Evolutionary conservation across 1,284 basidiomycete genomes (phyloP).

Genomic region (Cutaneotrichosporon sp.): DNA sequence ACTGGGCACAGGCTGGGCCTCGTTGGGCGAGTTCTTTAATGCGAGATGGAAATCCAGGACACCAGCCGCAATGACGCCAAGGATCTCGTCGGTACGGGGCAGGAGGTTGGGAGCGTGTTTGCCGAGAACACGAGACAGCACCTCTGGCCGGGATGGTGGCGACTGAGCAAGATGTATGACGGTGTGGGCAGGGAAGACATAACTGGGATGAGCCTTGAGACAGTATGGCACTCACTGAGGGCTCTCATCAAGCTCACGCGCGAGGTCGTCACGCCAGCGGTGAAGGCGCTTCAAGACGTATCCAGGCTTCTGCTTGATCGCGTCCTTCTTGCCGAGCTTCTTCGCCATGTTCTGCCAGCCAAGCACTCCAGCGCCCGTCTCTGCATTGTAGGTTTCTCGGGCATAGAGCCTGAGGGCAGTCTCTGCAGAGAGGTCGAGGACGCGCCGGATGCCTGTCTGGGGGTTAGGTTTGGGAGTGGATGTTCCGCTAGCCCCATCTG

Average conservation of each 20-base stretch:
- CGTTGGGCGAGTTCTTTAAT: background rate
- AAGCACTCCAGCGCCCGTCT: conserved; percentile 63
- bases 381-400: conserved; percentile 66
- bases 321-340: conserved; percentile 68
- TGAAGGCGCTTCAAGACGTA: conserved; percentile 74
- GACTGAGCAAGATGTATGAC: conserved; percentile 65
- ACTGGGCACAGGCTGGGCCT: background rate
- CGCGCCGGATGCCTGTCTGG: conserved; percentile 54
- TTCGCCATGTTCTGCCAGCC: conserved; percentile 76
- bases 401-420: conserved; percentile 70
- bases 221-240: conserved; percentile 60
- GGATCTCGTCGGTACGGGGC: conserved; percentile 61
- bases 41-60: background rate
- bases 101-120: background rate
- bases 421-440: conserved; percentile 66
- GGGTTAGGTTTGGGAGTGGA: conserved; percentile 32
- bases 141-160: conserved; percentile 62
- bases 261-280: conserved; percentile 77
- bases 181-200: conserved; percentile 68
- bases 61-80: conserved; percentile 59
- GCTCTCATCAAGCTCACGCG: conserved; percentile 85
- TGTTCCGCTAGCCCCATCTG: conserved; percentile 6
- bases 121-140: conserved; percentile 41
- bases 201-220: conserved; percentile 20
- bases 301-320: conserved; percentile 57